Evolutionary conservation across 495 filamentous ascomycete species (phyloP), one percentile per base, ranked within the genome.

Genomic region (Durotheca rogersii): DNA sequence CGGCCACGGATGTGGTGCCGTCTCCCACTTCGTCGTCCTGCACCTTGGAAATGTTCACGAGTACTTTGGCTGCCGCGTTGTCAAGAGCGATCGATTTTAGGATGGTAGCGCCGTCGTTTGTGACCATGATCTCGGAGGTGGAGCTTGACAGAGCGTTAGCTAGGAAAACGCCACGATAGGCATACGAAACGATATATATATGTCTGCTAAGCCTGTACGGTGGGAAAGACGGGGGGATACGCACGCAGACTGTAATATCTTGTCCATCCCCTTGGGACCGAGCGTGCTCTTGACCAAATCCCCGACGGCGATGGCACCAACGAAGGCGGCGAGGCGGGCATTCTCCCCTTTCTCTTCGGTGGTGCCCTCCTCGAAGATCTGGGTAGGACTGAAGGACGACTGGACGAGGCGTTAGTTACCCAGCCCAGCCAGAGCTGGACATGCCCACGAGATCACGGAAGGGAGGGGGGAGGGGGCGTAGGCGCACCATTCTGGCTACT

Each of bases 261-360:
- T 97, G 75, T 98, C 94, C 94, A 97, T 97, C 60, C 93, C 93
- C 76, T 97, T 96, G 1, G 93, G 94, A 9, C 93, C 93, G 10
- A 98, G 76, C 6, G 93, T 98, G 66, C 87, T 93, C 81, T 98
- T 98, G 17, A 98, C 93, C 60, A 95, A 68, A 67, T 97, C 94
- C 34, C 93, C 93, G 30, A 98, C 92, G 20, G 93, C 93, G 64
- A 98, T 97, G 60, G 94, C 93, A 65, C 92, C 92, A 36, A 97
- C 92, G 58, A 96, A 98, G 41, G 90, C 90, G 1, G 89, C 89
- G 51, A 98, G 83, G 81, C 93, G 89, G 54, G 93, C 93, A 86
- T 98, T 98, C 76, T 98, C 93, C 61, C 93, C 93, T 72, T 96
- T 97, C 78, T 98, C 92, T 75, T 98, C 89, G 41, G 85, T 90